Base-by-base conservation (phyloP, 2,329 filamentous ascomycete genomes). In the Phialophora tarda region DNA sequence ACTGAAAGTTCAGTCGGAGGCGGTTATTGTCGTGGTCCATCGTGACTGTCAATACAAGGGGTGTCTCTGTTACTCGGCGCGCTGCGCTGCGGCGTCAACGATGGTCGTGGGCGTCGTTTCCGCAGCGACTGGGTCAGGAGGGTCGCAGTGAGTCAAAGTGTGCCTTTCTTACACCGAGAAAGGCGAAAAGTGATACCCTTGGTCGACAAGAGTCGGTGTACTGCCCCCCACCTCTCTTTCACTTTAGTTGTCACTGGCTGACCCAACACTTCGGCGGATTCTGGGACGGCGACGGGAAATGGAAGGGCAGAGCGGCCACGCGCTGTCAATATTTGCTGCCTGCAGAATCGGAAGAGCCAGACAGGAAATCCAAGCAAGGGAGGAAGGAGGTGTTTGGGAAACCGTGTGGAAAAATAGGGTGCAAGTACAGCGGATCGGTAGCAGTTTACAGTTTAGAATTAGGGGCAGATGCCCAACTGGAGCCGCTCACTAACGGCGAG, bases 11-110 rank as follows among this genome's bases (percentile, higher is more conserved):
- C 74, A 82, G 74, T 68, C 81, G 78, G 63, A 80, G 76, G 66
- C 80, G 79, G 69, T 80, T 80, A 79, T 90, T 90, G 75, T 91
- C 84, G 75, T 86, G 84, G 63, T 90, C 83, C 72, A 73, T 73
- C 44, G 47, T 67, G 48, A 62, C 30, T 8, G 32, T 38, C 26
- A 32, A 24, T 28, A 8, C 24, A 50, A 41, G 28, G 50, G 23
- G 54, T 23, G 30, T 30, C 38, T 41, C 24, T 56, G 34, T 34
- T 4, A 11, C 48, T 51, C 28, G 26, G 51, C 47, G 26, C 55
- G 48, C 54, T 30, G 12, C 50, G 17, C 48, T 57, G 38, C 34
- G 34, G 48, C 54, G 51, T 47, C 59, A 62, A 51, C 30, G 24
- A 62, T 60, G 59, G 58, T 62, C 14, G 21, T 47, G 41, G 30